These are phyloP conservation scores for Morella rubra DNA, from an alignment of 306 rosid genomes.

Conservation along the genomic window DNA sequence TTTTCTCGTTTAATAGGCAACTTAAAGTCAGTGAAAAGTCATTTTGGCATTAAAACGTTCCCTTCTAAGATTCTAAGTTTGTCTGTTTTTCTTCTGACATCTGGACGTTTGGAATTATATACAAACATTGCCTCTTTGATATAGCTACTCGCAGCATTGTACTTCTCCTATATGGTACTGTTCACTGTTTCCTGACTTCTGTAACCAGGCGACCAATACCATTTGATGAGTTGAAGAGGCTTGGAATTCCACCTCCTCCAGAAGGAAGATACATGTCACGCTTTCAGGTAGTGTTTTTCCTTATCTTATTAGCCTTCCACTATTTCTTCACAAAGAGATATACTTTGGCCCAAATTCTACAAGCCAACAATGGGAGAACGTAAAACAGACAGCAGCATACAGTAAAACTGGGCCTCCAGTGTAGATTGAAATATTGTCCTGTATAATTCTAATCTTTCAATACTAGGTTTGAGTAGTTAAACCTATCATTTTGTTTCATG, in stretches of 20 bases:
- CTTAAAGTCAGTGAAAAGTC: neutral
- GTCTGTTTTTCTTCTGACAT: neutral
- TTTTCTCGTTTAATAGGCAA: neutral
- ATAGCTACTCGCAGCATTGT: neutral
- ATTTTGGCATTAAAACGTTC: neutral
- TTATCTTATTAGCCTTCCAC: slow-evolving; percentile 4
- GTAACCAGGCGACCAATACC: slow-evolving; percentile 73
- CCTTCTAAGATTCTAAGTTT: neutral
- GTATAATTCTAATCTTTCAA: neutral
- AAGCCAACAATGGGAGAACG: neutral
- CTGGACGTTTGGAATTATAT: neutral
- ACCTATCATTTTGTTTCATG: neutral
- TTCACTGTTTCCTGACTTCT: slow-evolving; percentile 15
- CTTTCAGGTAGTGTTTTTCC: slow-evolving; percentile 52
- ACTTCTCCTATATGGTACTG: neutral
- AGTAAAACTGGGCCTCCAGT: neutral
- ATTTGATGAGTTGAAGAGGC: slow-evolving; percentile 66
- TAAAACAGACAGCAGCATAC: neutral
- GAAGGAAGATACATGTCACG: slow-evolving; percentile 90
- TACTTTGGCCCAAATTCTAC: neutral
- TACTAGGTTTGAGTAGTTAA: neutral
- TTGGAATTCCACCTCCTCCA: slow-evolving; percentile 86
- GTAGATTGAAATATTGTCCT: neutral
- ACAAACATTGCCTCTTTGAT: neutral
- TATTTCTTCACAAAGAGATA: neutral